Conservation (phyloP, 768 basidiomycete genomes). For the Termitomyces sp. region DNA sequence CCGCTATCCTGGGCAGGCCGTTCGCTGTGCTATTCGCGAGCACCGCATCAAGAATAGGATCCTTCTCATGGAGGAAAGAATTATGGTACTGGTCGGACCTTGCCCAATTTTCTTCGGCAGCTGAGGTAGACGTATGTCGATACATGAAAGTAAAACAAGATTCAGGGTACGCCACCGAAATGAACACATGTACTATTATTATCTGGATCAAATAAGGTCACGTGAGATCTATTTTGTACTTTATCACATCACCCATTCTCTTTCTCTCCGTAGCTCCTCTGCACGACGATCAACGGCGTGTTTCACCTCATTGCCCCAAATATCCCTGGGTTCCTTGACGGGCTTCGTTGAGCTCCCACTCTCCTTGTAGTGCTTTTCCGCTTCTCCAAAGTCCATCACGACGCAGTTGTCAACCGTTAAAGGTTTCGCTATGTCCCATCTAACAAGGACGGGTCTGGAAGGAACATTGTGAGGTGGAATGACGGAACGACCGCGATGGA, state of each 20-base stretch:
- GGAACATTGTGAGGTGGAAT: constrained; percentile 77
- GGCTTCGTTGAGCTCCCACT: constrained; percentile 28
- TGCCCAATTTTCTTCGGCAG: constrained; percentile 36
- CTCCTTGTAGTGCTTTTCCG: constrained; percentile 53
- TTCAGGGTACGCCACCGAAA: too few species aligned
- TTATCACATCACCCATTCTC: constrained; percentile 44
- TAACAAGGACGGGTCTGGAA: constrained; percentile 62
- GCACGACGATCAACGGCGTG: constrained; percentile 51
- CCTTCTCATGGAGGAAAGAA: constrained; percentile 41
- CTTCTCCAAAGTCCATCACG: constrained; percentile 74
- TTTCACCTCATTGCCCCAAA: constrained; percentile 69
- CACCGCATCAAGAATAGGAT: constrained; percentile 35
- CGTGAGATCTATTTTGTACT: neutral
- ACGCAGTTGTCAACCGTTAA: constrained; percentile 79
- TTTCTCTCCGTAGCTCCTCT: constrained; percentile 51
- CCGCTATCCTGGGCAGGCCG: constrained; percentile 48
- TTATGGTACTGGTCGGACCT: constrained; percentile 52
- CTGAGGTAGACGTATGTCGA: neutral
- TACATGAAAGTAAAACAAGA: neutral
- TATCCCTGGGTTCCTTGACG: constrained; percentile 36
- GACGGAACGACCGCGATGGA: constrained; percentile 72
- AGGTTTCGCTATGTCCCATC: constrained; percentile 71
- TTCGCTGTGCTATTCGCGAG: constrained; percentile 33
- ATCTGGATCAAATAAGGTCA: neutral
- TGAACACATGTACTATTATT: neutral